These are phyloP conservation scores for Candida maris DNA, from an alignment of 805 yeast genomes.

Conservation along the genomic window DNA sequence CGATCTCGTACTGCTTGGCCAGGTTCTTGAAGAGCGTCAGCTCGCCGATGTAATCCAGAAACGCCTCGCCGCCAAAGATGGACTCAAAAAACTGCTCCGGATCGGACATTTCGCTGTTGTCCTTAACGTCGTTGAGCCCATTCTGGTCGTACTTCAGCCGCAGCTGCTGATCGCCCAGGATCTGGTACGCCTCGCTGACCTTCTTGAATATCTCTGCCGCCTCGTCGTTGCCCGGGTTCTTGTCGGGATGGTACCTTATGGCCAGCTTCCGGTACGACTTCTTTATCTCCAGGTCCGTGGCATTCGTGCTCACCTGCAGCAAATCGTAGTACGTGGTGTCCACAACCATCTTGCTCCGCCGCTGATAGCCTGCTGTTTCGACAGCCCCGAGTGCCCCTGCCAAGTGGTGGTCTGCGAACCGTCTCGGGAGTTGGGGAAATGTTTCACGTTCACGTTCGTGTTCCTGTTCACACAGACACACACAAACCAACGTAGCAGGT, in stretches of 20 bases:
- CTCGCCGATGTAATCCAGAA: constrained; percentile 77
- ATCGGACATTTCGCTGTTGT: constrained; percentile 63
- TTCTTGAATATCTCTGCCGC: constrained; percentile 88
- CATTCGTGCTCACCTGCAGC: constrained; percentile 63
- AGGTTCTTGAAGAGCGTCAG: constrained; percentile 63
- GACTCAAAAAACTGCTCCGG: constrained; percentile 79
- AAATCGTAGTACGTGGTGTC: constrained; percentile 87
- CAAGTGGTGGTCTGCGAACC: no score
- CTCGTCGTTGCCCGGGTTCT: constrained; percentile 88
- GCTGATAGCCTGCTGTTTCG: background rate
- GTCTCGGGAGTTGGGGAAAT: no score
- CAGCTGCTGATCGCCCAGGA: constrained; percentile 67
- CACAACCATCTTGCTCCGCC: constrained; percentile 54
- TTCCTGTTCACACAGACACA: no score
- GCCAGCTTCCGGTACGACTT: constrained; percentile 92
- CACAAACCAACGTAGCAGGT: no score
- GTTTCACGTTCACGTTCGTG: no score
- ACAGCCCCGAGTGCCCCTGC: no score
- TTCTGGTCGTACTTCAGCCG: constrained; percentile 76
- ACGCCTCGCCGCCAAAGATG: constrained; percentile 83
- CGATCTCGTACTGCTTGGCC: constrained; percentile 50
- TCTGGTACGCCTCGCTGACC: constrained; percentile 68
- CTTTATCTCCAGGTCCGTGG: constrained; percentile 79
- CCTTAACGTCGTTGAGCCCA: constrained; percentile 56
- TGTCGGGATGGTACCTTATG: constrained; percentile 89